Evolutionary conservation across 73 alveolate species (phyloP).

Genomic region (Paramecium sexaurelia): DNA sequence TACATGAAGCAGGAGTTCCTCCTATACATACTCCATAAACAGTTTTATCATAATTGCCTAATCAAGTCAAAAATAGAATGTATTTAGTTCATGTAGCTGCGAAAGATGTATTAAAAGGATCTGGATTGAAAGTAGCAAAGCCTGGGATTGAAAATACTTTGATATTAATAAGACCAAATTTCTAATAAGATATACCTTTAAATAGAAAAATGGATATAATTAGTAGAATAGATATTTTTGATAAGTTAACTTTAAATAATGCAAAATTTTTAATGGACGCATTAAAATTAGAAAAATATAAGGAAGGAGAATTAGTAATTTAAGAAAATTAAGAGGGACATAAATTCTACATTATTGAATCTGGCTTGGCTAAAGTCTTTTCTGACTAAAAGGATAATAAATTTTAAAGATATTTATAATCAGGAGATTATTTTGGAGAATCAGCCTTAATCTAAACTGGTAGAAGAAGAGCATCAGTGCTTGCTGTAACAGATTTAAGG

Average conservation of each 20-base stretch:
- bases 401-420: constrained; percentile 60
- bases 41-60: constrained; percentile 57
- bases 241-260: constrained; percentile 44
- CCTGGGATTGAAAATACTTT: constrained; percentile 65
- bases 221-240: constrained; percentile 61
- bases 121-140: constrained; percentile 66
- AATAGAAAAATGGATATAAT: constrained; percentile 62
- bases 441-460: constrained; percentile 39
- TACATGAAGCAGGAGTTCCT: constrained; percentile 71
- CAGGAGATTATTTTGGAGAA: constrained; percentile 70
- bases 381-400: constrained; percentile 42
- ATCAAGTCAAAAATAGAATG: constrained; percentile 57
- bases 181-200: background rate
- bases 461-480: constrained; percentile 35
- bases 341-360: constrained; percentile 64
- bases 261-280: constrained; percentile 62
- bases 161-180: constrained; percentile 41
- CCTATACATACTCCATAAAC: constrained; percentile 70
- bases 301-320: constrained; percentile 63
- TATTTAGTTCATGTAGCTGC: constrained; percentile 66
- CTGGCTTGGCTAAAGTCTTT: constrained; percentile 69
- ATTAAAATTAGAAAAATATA: constrained; percentile 22
- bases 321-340: constrained; percentile 65
- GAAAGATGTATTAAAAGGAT: constrained; percentile 59
- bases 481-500: constrained; percentile 29